A percentile compares a stretch with the other conserved stretches of the same genome.
phyloP scores from a whole-genome alignment of 2,329 filamentous ascomycete genomes.

The Fusarium tuaranense region DNA sequence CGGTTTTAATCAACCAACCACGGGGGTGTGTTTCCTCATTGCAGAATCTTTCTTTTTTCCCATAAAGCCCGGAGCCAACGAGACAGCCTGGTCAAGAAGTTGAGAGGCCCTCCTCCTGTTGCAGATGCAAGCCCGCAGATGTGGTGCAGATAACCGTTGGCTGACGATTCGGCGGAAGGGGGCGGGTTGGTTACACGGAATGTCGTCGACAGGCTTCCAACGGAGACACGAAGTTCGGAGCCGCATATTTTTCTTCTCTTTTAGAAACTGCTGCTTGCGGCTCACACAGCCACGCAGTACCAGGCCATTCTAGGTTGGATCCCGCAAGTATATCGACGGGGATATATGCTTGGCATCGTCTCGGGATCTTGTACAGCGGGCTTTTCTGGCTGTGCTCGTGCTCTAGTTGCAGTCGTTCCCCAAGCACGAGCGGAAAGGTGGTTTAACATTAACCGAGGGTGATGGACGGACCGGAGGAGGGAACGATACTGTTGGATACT shows the following conservation, averaged over 20 bases:
- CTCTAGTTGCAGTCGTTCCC: not conserved
- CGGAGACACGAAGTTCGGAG: not conserved
- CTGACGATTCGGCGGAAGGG: not conserved
- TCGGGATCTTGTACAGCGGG: not conserved
- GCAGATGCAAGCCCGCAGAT: not conserved
- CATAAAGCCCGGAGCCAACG: not conserved
- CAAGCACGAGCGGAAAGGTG: not conserved
- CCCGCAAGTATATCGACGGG: not conserved
- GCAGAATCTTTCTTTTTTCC: not conserved
- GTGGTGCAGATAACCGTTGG: not conserved
- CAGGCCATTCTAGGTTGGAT: not conserved
- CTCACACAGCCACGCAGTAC: not conserved
- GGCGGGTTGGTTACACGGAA: not conserved
- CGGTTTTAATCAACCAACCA: not conserved
- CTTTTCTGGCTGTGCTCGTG: not conserved
- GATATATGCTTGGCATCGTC: not conserved
- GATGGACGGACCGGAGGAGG: not conserved
- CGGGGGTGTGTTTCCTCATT: not conserved
- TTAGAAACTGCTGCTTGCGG: not conserved
- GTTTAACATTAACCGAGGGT: not conserved
- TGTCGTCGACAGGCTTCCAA: not conserved
- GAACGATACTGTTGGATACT: not conserved
- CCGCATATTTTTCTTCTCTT: not conserved
- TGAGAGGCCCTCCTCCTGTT: not conserved
- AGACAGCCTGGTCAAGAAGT: not conserved